phyloP scores from a whole-genome alignment of 169 alveolate genomes.

The Amoebophrya sp. region DNA sequence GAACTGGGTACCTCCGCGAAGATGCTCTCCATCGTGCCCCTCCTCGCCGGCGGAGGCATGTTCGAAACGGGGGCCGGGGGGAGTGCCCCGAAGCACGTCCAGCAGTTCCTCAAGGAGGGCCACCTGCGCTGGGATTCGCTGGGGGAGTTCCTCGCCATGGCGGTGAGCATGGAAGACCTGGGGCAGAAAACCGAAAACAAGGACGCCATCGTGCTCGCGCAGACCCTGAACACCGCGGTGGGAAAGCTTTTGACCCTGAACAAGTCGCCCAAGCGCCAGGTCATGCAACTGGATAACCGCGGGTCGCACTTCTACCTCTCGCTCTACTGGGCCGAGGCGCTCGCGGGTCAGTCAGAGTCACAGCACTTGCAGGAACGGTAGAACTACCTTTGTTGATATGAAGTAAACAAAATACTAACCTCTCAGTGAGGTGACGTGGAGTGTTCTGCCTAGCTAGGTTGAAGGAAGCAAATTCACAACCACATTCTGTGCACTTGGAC shows the following conservation, averaged over 20 bases:
- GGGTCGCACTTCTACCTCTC: neutral
- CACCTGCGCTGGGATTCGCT: neutral
- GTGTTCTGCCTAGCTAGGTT: too few relatives aligned
- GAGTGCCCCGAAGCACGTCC: neutral
- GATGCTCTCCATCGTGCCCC: neutral
- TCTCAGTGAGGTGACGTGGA: too few relatives aligned
- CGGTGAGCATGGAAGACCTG: neutral
- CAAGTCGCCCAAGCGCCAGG: neutral
- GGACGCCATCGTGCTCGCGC: neutral
- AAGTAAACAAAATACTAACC: too few relatives aligned
- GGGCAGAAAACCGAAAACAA: neutral
- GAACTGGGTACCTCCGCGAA: neutral
- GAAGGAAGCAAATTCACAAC: too few relatives aligned
- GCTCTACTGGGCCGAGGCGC: constrained; percentile 21
- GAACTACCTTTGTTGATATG: too few relatives aligned
- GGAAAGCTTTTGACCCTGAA: neutral
- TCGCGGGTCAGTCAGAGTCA: neutral
- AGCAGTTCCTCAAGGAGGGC: neutral
- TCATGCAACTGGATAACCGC: constrained; percentile 8
- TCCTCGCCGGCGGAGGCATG: neutral
- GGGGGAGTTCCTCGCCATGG: constrained; percentile 26
- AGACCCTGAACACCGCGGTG: neutral
- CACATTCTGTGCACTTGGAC: too few relatives aligned
- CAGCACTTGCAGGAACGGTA: neutral
- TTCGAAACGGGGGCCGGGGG: neutral